Conservation (phyloP, 1,139 yeast genomes). For the Suhomyces wounanorum region DNA sequence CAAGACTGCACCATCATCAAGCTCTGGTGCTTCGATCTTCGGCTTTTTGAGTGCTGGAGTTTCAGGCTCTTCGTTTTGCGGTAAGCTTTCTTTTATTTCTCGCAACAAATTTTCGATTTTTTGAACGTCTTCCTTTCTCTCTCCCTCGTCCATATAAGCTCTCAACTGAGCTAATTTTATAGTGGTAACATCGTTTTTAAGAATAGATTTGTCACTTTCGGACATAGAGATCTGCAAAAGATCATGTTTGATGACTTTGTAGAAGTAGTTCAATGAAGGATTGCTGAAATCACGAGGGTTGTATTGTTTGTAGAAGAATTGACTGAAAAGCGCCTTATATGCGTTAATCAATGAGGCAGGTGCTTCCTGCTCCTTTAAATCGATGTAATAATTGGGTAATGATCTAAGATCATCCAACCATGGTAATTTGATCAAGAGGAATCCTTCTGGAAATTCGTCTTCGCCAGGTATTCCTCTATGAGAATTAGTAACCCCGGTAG, state of each 20-base stretch:
- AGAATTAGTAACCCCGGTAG: constrained; percentile 41
- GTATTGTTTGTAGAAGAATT: constrained; percentile 47
- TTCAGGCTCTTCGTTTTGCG: constrained; percentile 14
- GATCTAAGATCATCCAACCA: constrained; percentile 63
- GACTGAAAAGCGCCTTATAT: constrained; percentile 40
- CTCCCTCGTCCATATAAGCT: constrained; percentile 10
- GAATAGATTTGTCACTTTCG: constrained; percentile 26
- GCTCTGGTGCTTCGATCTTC: constrained; percentile 23
- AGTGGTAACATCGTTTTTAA: constrained; percentile 22
- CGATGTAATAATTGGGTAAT: constrained; percentile 35
- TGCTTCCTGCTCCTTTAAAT: constrained; percentile 7
- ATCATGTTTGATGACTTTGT: constrained; percentile 63
- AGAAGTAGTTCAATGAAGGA: constrained; percentile 70
- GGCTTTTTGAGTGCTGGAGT: constrained; percentile 20
- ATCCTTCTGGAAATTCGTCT: constrained; percentile 57
- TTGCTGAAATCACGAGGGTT: constrained; percentile 62
- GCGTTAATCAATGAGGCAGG: constrained; percentile 14
- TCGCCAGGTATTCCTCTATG: constrained; percentile 17
- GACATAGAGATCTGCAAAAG: constrained; percentile 61
- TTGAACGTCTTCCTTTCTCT: constrained; percentile 13
- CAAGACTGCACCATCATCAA: constrained; percentile 37
- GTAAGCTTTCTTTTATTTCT: constrained; percentile 14
- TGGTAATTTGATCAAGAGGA: constrained; percentile 61
- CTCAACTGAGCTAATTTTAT: constrained; percentile 19
- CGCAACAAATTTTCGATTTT: constrained; percentile 20